Percentiles rank a stretch among this genome's conserved stretches.
Evolutionary conservation across 345 rosid species (phyloP).

Genomic region (Abelmoschus esculentus): DNA sequence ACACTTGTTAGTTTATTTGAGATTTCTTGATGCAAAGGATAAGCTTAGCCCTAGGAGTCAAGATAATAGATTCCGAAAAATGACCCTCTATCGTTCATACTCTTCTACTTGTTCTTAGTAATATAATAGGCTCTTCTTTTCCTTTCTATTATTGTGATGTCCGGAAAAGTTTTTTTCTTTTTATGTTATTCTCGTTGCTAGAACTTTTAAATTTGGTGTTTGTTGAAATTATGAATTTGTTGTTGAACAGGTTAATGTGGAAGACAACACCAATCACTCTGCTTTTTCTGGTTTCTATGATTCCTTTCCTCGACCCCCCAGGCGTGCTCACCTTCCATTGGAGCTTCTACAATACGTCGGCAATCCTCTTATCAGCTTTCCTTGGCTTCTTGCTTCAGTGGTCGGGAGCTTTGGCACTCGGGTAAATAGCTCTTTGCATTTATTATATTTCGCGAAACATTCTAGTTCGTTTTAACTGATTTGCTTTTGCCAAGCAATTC

Average conservation of each 20-base stretch:
- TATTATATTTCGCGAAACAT: background rate
- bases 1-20: background rate
- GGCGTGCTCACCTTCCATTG: conserved; percentile 70
- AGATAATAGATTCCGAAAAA: background rate
- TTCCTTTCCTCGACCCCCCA: conserved; percentile 89
- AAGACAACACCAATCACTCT: conserved; percentile 90
- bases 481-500: background rate
- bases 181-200: conserved; percentile 11
- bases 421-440: conserved; percentile 31
- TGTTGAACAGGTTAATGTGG: conserved; percentile 82
- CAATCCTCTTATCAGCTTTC: conserved; percentile 65
- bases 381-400: conserved; percentile 97
- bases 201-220: conserved; percentile 8
- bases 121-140: background rate
- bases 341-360: conserved; percentile 49
- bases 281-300: conserved; percentile 66
- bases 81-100: background rate
- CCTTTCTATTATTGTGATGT: conserved; percentile 2
- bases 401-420: conserved; percentile 97
- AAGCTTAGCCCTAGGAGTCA: background rate
- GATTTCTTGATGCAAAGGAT: background rate
- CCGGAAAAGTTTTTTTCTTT: conserved; percentile 11
- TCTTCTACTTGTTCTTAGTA: no score
- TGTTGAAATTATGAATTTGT: conserved; percentile 6
- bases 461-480: background rate